Conservation (phyloP, 148 eudicot species). For the Fagopyrum tataricum region DNA sequence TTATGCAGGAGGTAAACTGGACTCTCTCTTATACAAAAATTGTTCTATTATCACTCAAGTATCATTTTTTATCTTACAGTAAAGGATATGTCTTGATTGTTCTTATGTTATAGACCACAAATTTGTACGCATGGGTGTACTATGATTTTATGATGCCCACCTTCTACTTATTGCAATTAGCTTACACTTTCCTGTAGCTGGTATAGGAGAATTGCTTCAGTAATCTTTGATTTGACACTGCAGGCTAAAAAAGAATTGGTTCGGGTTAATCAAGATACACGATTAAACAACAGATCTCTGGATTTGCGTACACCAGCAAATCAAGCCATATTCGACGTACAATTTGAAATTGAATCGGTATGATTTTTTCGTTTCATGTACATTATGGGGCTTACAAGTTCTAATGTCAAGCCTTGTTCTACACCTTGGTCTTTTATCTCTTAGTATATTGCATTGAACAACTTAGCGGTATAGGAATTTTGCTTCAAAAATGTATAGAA, state of each 20-base stretch:
- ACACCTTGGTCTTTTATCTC: too few relatives aligned
- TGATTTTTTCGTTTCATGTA: too few relatives aligned
- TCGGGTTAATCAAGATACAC: slow-evolving; percentile 87
- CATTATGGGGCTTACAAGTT: too few relatives aligned
- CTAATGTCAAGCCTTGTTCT: too few relatives aligned
- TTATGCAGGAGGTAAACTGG: slow-evolving; percentile 38
- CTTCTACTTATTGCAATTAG: background rate
- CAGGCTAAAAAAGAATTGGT: slow-evolving; percentile 83
- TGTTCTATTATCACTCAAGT: background rate
- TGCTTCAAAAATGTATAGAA: background rate
- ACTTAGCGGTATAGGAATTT: background rate
- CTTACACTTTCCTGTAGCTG: too few relatives aligned
- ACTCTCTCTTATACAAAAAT: background rate
- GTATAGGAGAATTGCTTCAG: too few relatives aligned
- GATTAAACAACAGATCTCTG: slow-evolving; percentile 65
- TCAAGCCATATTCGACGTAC: slow-evolving; percentile 65
- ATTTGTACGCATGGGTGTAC: too few relatives aligned
- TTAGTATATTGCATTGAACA: too few relatives aligned
- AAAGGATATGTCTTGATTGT: too few relatives aligned
- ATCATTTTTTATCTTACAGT: background rate
- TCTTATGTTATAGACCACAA: too few relatives aligned
- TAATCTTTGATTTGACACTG: slow-evolving; percentile 1
- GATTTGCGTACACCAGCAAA: slow-evolving; percentile 87
- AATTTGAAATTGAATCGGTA: background rate
- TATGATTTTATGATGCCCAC: too few relatives aligned